Evolutionary conservation across 768 basidiomycete species (phyloP), one percentile per base, ranked within the genome.

Genomic region (Suillus weaverae): DNA sequence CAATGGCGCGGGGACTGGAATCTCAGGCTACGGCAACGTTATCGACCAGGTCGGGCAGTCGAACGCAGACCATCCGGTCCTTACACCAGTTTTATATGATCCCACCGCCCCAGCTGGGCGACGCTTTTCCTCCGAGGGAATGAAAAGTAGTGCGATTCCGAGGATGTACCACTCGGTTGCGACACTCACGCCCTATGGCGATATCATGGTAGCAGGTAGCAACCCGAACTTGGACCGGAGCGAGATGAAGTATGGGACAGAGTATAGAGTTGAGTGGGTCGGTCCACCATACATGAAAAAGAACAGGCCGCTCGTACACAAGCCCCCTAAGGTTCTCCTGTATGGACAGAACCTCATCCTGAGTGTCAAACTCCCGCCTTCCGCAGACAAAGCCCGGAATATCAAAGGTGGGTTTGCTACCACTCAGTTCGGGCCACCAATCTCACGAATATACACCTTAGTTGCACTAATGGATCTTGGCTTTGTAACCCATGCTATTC

Each of bases 231-330:
- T 93, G 64, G 91, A 94, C 74, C 79, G 90, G 61, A 92, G 88
- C 69, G 89, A 86, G 69, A 69, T 85, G 48, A 79, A 80, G 72
- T 95, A 91, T 72, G 87, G 89, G 36, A 94, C 94, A 20, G 93
- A 97, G 74, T 97, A 96, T 73, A 83, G 94, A 59, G 90, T 94
- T 38, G 95, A 97, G 73, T 88, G 89, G 84, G 81, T 97, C 68
- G 83, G 82, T 61, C 96, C 97, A 0, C 89, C 91, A 33, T 99
- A 97, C 72, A 87, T 92, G 86, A 73, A 76, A 32, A 76, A 76
- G 69, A 71, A 81, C 14, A 83, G 94, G 39, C 95, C 91, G 6
- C 72, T 76, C 56, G 81, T 89, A 39, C 51, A 72, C 5, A 69
- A 66, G 22, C 65, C 70, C 14, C 74, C 83, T 1, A 69, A 72